Evolutionary conservation across 805 yeast species (phyloP), one percentile per base, ranked within the genome.

Genomic region (Candida arabinofermentans): DNA sequence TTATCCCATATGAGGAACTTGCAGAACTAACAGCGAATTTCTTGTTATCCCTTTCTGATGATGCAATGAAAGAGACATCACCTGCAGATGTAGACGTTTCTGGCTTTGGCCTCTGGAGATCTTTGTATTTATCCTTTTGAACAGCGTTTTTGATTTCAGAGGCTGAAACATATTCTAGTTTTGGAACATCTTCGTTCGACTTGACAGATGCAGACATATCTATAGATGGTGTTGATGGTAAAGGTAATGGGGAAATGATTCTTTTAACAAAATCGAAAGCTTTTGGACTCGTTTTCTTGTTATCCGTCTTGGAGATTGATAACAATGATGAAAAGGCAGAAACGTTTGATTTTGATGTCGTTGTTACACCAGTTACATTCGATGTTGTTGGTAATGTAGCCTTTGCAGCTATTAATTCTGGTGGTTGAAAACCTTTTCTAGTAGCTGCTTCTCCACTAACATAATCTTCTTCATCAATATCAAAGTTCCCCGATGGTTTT

Each of bases 251-350:
- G 0, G 67, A 59, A 8, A 63, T 62, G 39, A 63, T 62, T 30
- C 64, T 49, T 36, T 47, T 62, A 10, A 63, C 63, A 46, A 61
- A 61, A 37, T 54, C 51, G 26, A 57, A 51, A 1, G 66, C 57
- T 12, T 53, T 50, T 2, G 58, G 53, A 8, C 48, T 39, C 5
- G 24, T 12, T 31, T 49, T 49, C 12, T 40, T 41, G 18, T 43
- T 48, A 1, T 53, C 50, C 8, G 52, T 58, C 34, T 64, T 61
- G 1, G 66, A 57, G 6, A 68, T 47, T 4, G 64, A 59, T 17
- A 69, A 48, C 31, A 69, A 49, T 2, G 72, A 58, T 0, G 72
- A 62, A 41, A 68, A 58, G 5, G 71, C 70, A 2, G 72, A 65
- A 26, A 66, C 59, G 37, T 62, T 63, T 1, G 69, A 57, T 35